Base-by-base conservation (phyloP, 179 eudicot species). In the Silene vulgaris region DNA sequence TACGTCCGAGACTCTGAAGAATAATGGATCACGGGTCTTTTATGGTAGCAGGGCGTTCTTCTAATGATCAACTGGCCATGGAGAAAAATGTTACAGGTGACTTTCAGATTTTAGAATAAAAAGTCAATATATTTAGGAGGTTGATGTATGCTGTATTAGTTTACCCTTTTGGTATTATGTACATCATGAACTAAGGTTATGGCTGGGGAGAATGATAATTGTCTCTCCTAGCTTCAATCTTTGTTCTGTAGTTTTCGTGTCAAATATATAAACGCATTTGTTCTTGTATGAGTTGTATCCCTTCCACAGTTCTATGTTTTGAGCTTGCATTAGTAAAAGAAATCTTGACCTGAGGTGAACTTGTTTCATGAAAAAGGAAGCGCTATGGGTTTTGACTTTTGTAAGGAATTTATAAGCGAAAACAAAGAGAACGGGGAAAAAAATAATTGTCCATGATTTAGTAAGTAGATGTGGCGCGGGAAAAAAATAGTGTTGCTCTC, bases 11-110 rank as follows among this genome's bases (percentile, higher is more conserved):
- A 77, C 93, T 12, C 77, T 94, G 5, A 92, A 90, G 82, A 89
- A 80, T 61, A 71, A 88, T 20, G 89, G 95, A 26, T 85, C 96
- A 5, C 88, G 93, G n/a, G 96, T 95, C 48, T 90, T 92, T 66
- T 95, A 95, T 80, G 99, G 99, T 72, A 95, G 99, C 82, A 82
- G 99, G 74, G 97, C 99, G 59, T 95, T 95, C 90, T 95, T 95
- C 90, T 95, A 80, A 92, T 56, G 60, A 56, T 56, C 60, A 16
- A 56, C 19, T 14, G 60, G 61, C 68, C 32, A 50, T 64, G 80
- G 62, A 80, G 50, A 43, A 82, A 63, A 78, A 68, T 68, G 64
- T 72, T 72, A 64, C 80, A 79, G 84, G 84, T 83, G 83, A 81
- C 85, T 76, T 83, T 61, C 77, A 82, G 87, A 77, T 75, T 78